phyloP scores from a whole-genome alignment of 768 basidiomycete species.

The Hypholoma fasciculare region DNA sequence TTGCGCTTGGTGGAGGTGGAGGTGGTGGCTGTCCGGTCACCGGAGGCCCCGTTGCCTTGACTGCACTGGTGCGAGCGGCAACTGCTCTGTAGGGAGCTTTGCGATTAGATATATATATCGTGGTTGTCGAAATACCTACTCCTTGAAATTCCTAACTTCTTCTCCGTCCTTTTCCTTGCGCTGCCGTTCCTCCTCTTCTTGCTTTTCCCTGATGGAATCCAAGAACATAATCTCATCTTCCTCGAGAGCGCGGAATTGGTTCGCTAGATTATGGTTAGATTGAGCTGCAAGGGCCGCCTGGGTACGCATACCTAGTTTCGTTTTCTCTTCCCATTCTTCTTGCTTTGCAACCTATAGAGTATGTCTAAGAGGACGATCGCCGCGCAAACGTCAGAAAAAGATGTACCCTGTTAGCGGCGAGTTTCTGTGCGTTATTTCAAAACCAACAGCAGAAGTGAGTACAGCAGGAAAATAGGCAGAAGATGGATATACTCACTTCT shows the following conservation, averaged over 20 bases:
- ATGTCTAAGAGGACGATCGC: slow-evolving; percentile 5
- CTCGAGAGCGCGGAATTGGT: slow-evolving; percentile 86
- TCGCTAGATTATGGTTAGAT: slow-evolving; percentile 50
- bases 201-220: slow-evolving; percentile 76
- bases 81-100: slow-evolving; percentile 44
- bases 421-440: slow-evolving; percentile 63
- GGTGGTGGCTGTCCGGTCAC: slow-evolving; percentile 27
- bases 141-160: slow-evolving; percentile 76
- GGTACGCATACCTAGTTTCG: slow-evolving; percentile 55
- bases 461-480: slow-evolving; percentile 24
- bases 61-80: slow-evolving; percentile 63
- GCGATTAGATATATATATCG: slow-evolving; percentile 4
- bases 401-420: slow-evolving; percentile 72
- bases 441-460: slow-evolving; percentile 49
- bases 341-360: slow-evolving; percentile 74
- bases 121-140: slow-evolving; percentile 43
- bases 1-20: slow-evolving; percentile 25
- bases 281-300: neutral
- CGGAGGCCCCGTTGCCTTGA: slow-evolving; percentile 44
- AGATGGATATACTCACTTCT: slow-evolving; percentile 59
- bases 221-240: slow-evolving; percentile 91
- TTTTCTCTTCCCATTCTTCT: slow-evolving; percentile 93
- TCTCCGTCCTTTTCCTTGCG: slow-evolving; percentile 76
- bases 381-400: neutral
- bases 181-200: slow-evolving; percentile 73